Percentiles rank a stretch among this genome's conserved stretches.
Evolutionary conservation across 1,139 yeast species (phyloP).

Genomic region (Diutina catenulata): DNA sequence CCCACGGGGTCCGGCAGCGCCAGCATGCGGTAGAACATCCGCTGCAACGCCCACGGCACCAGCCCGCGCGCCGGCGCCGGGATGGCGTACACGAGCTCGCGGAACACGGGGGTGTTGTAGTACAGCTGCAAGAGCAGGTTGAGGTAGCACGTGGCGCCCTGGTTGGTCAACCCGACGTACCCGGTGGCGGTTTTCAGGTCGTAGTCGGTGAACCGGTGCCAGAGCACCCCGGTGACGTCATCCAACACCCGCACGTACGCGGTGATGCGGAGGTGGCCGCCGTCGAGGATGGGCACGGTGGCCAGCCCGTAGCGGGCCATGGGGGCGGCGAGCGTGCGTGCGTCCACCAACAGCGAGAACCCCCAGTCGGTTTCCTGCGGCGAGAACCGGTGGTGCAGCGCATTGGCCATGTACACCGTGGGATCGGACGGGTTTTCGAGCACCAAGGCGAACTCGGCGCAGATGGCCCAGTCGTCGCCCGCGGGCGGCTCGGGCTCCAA

Average conservation of each 20-base stretch:
- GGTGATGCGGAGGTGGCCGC: slow-evolving; percentile 11
- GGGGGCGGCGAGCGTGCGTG: slow-evolving; percentile 31
- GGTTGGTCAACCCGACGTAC: slow-evolving; percentile 85
- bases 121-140: slow-evolving; percentile 87
- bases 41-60: slow-evolving; percentile 78
- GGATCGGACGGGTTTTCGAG: slow-evolving; percentile 77
- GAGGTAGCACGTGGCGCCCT: slow-evolving; percentile 96
- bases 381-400: slow-evolving; percentile 62
- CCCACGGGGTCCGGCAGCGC: slow-evolving; percentile 68
- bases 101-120: slow-evolving; percentile 70
- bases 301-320: slow-evolving; percentile 33
- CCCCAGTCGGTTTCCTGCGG: slow-evolving; percentile 91
- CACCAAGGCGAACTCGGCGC: slow-evolving; percentile 84
- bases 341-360: slow-evolving; percentile 63
- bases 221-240: slow-evolving; percentile 84
- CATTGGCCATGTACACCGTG: slow-evolving; percentile 10
- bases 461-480: slow-evolving; percentile 54
- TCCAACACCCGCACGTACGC: slow-evolving; percentile 57
- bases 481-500: slow-evolving; percentile 45
- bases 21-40: slow-evolving; percentile 71
- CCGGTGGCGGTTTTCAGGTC: slow-evolving; percentile 85
- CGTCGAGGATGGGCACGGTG: slow-evolving; percentile 54
- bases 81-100: slow-evolving; percentile 78
- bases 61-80: slow-evolving; percentile 47
- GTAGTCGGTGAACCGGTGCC: slow-evolving; percentile 81